phyloP scores from a whole-genome alignment of 202 grass and related monocot species.

The Digitaria exilis region DNA sequence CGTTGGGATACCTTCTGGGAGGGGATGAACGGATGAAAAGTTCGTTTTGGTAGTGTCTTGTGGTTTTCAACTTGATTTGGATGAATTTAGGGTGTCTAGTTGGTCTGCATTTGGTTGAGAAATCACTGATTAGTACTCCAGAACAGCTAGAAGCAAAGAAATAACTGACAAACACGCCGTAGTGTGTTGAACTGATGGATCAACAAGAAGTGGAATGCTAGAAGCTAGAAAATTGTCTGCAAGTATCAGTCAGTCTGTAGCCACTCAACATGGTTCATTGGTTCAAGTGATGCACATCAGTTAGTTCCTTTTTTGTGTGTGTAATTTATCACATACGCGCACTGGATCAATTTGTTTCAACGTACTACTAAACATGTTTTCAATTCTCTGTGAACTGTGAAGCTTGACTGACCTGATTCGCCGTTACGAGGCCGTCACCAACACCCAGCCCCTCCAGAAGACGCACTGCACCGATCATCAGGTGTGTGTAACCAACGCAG shows the following conservation, averaged over 20 bases:
- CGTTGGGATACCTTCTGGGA: too few relatives aligned
- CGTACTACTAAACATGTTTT: neutral
- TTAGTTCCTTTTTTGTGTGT: neutral
- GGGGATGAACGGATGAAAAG: neutral
- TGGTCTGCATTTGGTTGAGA: too few relatives aligned
- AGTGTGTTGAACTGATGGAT: neutral
- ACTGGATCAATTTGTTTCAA: neutral
- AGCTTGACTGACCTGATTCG: slow-evolving; percentile 60
- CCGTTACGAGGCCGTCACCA: slow-evolving; percentile 41
- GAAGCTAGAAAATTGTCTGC: neutral
- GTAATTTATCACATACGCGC: neutral
- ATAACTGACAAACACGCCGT: neutral
- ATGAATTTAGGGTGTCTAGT: neutral
- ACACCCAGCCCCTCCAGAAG: slow-evolving; percentile 31
- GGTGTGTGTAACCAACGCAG: neutral
- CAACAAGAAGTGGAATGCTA: neutral
- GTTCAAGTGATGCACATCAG: too few relatives aligned
- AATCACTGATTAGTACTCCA: too few relatives aligned
- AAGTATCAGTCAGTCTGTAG: neutral
- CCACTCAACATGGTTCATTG: too few relatives aligned
- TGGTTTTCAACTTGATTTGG: neutral
- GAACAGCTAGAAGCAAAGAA: neutral
- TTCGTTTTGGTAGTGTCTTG: neutral
- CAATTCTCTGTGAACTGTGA: neutral
- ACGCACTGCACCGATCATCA: neutral